Evolutionary conservation across 163 green algal species (phyloP), one percentile per base, ranked within the genome.

Genomic region (Picocystis sp.): DNA sequence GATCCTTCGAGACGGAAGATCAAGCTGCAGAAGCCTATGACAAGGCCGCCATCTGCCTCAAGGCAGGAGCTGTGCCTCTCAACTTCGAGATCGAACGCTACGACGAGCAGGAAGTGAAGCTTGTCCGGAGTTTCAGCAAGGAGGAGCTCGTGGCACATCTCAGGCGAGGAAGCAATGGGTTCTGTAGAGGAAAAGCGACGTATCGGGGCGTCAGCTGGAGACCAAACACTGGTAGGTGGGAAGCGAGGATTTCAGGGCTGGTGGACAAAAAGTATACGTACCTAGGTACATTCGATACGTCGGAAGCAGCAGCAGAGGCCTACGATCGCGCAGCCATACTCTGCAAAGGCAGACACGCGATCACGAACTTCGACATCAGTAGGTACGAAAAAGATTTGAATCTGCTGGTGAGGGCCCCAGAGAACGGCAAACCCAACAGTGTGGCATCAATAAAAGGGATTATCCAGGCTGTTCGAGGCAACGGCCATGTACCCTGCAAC

Each of bases 21-120:
- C 22, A 53, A 12, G 75, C 75, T 9, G 72, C 75, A 14, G 42
- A 60, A 3, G 75, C 75, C 1, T 81, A 83, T 57, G 75, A 83
- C 61, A 47, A 70, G 5, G 73, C 72, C 3, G 71, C 66, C n/a
- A 72, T 80, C 55, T 65, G 57, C 53, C 74, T 60, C 24, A 55
- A 55, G 48, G 48, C 19, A 34, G 29, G 29, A 38, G 29, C 29
- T 8, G 29, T 38, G 29, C 29, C 29, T 12, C 48, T 55, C 24
- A 60, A 57, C 41, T 57, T 56, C 15, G 19, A 13, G 41, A 23
- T 51, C 15, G 15, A 21, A n/a, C 19, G 53, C 41, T 56, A 60
- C 41, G 19, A 25, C 15, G 21, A 60, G 14, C 10, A 54, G 13
- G 47, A 38, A 38, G 29, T 35, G 10, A 35, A 54, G 6, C n/a